A percentile compares a stretch with the other conserved stretches of the same genome.
phyloP scores from a whole-genome alignment of 202 grass and related monocot genomes.

The Thinopyrum obtusiflorum region DNA sequence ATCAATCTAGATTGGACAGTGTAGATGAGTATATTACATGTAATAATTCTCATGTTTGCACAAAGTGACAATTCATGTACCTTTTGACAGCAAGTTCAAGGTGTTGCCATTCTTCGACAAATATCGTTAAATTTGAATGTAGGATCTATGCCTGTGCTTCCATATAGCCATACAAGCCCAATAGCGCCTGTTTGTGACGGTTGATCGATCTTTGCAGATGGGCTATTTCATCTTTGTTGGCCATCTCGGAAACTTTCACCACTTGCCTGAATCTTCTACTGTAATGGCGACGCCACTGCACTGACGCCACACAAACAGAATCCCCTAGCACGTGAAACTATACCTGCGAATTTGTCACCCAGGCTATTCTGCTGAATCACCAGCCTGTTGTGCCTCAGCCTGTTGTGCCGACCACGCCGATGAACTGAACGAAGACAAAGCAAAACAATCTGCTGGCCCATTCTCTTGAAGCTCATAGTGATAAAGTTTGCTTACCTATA shows the following conservation, averaged over 20 bases:
- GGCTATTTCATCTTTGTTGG: background rate
- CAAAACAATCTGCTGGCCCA: background rate
- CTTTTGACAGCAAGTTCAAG: background rate
- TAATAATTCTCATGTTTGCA: background rate
- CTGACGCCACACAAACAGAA: background rate
- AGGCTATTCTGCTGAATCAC: background rate
- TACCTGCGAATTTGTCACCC: background rate
- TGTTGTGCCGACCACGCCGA: background rate
- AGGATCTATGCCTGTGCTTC: too few relatives aligned
- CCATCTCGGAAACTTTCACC: background rate
- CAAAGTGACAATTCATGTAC: background rate
- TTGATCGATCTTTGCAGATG: background rate
- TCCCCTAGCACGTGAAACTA: background rate
- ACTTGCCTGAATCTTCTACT: background rate
- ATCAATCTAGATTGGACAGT: background rate
- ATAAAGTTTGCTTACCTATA: too few relatives aligned
- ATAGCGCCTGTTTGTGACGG: background rate
- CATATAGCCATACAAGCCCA: too few relatives aligned
- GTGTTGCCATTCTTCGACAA: background rate
- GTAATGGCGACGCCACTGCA: background rate
- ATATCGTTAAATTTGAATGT: background rate
- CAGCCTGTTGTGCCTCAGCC: background rate
- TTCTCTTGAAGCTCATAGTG: too few relatives aligned
- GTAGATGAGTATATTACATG: background rate
- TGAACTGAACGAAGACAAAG: background rate